Evolutionary conservation across 1,284 basidiomycete species (phyloP).

Genomic region (Apiotrichum gracile): DNA sequence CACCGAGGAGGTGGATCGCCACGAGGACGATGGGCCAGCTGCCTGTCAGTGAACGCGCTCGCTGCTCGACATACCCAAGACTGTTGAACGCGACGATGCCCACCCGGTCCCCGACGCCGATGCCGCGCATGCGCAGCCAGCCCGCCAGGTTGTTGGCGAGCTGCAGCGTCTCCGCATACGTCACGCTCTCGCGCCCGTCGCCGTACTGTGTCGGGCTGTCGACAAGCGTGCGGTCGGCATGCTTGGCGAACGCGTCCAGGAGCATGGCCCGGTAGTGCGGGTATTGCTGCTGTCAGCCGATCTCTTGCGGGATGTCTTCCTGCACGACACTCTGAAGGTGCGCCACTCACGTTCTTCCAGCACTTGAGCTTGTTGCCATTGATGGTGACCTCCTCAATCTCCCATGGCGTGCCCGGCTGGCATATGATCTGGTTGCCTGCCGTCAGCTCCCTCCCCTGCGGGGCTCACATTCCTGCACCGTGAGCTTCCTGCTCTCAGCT

Average conservation of each 20-base stretch:
- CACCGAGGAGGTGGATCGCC: conserved; percentile 38
- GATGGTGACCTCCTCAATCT: conserved; percentile 28
- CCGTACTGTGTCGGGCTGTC: conserved; percentile 8
- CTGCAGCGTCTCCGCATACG: conserved; percentile 23
- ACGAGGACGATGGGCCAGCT: conserved; percentile 34
- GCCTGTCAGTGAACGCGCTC: neutral
- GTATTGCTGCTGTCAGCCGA: conserved; percentile 25
- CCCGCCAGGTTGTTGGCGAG: conserved; percentile 22
- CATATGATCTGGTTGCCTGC: conserved; percentile 37
- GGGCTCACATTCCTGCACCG: too few species aligned
- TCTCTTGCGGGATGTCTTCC: conserved; percentile 3
- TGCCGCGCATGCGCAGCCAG: conserved; percentile 29
- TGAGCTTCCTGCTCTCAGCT: too few species aligned
- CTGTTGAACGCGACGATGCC: conserved; percentile 37
- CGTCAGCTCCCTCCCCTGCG: neutral
- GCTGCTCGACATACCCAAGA: conserved; percentile 10
- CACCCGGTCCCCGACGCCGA: conserved; percentile 25
- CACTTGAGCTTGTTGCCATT: conserved; percentile 23
- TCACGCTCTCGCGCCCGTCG: conserved; percentile 19
- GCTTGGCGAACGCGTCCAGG: conserved; percentile 15
- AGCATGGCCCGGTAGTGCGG: conserved; percentile 32
- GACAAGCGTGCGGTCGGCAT: conserved; percentile 25
- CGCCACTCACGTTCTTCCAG: conserved; percentile 42
- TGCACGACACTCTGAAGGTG: too few species aligned
- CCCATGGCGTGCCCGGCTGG: conserved; percentile 29